Percentiles rank a stretch among this genome's conserved stretches.
Conservation (phyloP, 148 eudicot species). For the Amaranthus cruentus region DNA sequence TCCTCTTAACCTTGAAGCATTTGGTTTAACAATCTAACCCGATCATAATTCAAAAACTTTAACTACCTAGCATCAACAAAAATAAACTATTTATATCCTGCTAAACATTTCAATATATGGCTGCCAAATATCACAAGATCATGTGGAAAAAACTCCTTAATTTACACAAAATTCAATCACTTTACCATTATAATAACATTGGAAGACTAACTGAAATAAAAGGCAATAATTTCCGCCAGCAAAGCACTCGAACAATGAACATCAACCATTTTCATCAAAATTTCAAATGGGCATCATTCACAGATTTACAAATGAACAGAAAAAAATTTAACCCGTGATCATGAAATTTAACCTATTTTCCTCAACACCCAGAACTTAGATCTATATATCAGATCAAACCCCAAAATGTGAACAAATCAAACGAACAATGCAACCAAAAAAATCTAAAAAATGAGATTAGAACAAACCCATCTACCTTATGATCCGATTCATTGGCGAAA, state of each 20-base stretch:
- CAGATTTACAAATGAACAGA: background rate
- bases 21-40: too few species aligned
- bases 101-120: too few species aligned
- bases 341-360: background rate
- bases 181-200: background rate
- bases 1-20: too few species aligned
- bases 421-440: constrained; percentile 1
- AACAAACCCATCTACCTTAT: constrained; percentile 44
- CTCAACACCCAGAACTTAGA: background rate
- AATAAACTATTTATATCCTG: background rate
- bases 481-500: constrained; percentile 60
- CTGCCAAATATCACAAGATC: too few species aligned
- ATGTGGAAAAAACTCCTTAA: background rate
- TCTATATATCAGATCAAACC: constrained; percentile 2
- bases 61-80: background rate
- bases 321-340: background rate
- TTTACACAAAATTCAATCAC: background rate
- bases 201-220: too few species aligned
- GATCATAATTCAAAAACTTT: too few species aligned
- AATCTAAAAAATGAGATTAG: background rate
- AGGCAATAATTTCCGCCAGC: background rate
- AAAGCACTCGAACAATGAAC: background rate
- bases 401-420: background rate
- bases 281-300: background rate
- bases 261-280: background rate